Percentiles rank a stretch among this genome's conserved stretches.
Conservation (phyloP, 1,284 basidiomycete genomes). For the Cutaneotrichosporon dermatis region DNA sequence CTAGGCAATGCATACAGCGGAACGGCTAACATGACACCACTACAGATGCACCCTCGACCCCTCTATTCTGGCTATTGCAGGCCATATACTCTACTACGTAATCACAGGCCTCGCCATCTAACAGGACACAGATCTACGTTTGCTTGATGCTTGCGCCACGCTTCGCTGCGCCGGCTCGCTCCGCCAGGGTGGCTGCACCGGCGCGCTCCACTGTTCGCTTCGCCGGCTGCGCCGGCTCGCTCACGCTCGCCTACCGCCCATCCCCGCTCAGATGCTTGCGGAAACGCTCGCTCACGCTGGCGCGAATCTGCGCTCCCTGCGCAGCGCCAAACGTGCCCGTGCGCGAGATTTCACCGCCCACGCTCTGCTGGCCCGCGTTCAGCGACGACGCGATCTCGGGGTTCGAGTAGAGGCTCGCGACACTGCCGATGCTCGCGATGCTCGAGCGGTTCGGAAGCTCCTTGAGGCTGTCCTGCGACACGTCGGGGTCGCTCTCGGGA, state of each 20-base stretch:
- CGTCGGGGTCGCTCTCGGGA: background rate
- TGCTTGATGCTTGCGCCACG: no score
- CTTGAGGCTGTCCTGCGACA: constrained; percentile 1
- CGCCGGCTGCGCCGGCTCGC: no score
- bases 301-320: constrained; percentile 10
- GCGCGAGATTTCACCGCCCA: constrained; percentile 14
- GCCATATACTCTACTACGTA: no score
- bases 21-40: no score
- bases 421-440: constrained; percentile 3
- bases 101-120: no score
- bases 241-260: background rate
- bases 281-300: constrained; percentile 23
- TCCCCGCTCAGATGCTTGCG: constrained; percentile 18
- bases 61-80: no score
- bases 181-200: no score
- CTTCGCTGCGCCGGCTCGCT: no score
- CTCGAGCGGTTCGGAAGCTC: constrained; percentile 2
- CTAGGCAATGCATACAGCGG: no score
- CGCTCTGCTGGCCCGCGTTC: background rate
- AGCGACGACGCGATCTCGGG: background rate
- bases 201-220: no score
- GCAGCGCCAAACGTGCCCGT: constrained; percentile 18
- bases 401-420: constrained; percentile 6
- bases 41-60: no score
- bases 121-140: no score